phyloP scores from a whole-genome alignment of 2,329 filamentous ascomycete species.

The Tolypocladium ovalisporum region DNA sequence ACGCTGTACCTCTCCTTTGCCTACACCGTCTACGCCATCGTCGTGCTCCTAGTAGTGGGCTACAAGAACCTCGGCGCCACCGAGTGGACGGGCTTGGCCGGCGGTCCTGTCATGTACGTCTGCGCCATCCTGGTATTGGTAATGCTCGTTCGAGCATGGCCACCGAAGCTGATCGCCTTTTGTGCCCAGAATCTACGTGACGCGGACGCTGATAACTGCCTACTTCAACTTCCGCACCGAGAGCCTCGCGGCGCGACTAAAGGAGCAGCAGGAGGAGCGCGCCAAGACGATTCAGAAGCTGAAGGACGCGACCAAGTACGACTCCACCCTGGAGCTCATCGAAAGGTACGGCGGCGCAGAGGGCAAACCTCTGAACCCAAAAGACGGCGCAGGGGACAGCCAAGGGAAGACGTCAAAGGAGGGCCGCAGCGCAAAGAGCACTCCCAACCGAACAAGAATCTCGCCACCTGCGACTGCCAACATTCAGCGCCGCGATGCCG shows the following conservation, averaged over 20 bases:
- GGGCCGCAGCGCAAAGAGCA: conserved; percentile 5
- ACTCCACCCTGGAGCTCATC: conserved; percentile 83
- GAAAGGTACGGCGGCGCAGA: conserved; percentile 81
- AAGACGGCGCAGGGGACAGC: conserved; percentile 3
- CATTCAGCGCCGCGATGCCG: conserved; percentile 33
- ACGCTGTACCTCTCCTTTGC: conserved; percentile 85
- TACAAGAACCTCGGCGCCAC: conserved; percentile 63
- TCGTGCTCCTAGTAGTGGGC: conserved; percentile 76
- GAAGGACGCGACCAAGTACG: conserved; percentile 90
- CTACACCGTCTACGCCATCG: conserved; percentile 77
- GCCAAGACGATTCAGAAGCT: conserved; percentile 85
- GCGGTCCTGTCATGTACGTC: conserved; percentile 65
- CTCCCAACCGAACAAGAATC: conserved; percentile 32
- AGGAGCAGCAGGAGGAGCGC: conserved; percentile 67
- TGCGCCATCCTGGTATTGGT: conserved; percentile 3
- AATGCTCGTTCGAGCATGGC: neutral
- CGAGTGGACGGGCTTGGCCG: conserved; percentile 71
- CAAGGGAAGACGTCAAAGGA: conserved; percentile 7
- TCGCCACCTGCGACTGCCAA: conserved; percentile 54
- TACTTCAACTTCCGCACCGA: conserved; percentile 78
- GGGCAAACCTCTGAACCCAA: conserved; percentile 23
- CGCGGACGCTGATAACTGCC: conserved; percentile 53
- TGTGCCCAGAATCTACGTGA: conserved; percentile 59
- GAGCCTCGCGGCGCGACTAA: conserved; percentile 55
- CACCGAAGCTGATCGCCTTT: conserved; percentile 6